Evolutionary conservation across 2,329 filamentous ascomycete species (phyloP).

Genomic region (Microsporum ferrugineum): DNA sequence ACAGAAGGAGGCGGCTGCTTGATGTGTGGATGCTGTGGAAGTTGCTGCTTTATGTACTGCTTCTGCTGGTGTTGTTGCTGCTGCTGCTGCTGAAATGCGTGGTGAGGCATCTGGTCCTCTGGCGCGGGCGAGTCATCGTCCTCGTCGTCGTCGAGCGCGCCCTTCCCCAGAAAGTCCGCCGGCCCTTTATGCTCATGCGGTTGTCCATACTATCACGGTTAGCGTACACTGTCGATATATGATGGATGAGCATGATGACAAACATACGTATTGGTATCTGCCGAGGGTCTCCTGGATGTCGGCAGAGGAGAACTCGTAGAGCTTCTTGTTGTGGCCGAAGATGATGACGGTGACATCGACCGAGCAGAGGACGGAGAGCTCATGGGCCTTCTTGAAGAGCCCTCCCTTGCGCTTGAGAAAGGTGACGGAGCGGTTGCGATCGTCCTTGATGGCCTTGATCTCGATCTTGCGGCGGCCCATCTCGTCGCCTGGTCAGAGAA

Average conservation of each 20-base stretch:
- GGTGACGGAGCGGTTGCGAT: slow-evolving; percentile 91
- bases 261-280: slow-evolving; percentile 79
- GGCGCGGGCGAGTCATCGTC: slow-evolving; percentile 65
- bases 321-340: slow-evolving; percentile 96
- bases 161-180: slow-evolving; percentile 73
- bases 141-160: slow-evolving; percentile 68
- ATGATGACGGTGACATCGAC: slow-evolving; percentile 98
- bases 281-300: slow-evolving; percentile 86
- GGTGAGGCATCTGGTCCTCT: slow-evolving; percentile 46
- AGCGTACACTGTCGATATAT: background rate
- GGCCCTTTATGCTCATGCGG: slow-evolving; percentile 96
- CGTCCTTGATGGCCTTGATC: slow-evolving; percentile 99
- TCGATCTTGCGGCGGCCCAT: slow-evolving; percentile 99
- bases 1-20: slow-evolving; percentile 64
- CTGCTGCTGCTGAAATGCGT: slow-evolving; percentile 31
- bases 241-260: slow-evolving; percentile 7
- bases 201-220: slow-evolving; percentile 59
- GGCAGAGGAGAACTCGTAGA: slow-evolving; percentile 92
- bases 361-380: slow-evolving; percentile 92
- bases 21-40: slow-evolving; percentile 36
- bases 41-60: no score
- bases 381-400: slow-evolving; percentile 98
- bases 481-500: slow-evolving; percentile 14
- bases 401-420: slow-evolving; percentile 98
- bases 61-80: slow-evolving; percentile 28